Percentiles rank a stretch among this genome's conserved stretches.
Evolutionary conservation across 164 flowering plant genomes (phyloP).

Genomic region (Stephania japonica): DNA sequence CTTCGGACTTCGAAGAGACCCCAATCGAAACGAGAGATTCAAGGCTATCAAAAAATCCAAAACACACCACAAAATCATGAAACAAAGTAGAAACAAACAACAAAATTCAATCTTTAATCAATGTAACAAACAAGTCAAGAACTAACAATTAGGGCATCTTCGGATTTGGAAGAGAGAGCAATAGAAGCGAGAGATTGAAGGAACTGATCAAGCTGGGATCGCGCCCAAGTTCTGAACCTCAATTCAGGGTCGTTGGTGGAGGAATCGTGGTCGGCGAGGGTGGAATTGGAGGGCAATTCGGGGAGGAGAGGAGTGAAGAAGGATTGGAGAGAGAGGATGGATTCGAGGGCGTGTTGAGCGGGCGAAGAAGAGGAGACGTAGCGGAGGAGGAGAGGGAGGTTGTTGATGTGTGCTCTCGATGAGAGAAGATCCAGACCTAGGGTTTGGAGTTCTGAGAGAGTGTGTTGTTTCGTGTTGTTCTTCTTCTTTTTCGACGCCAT

Average conservation of each 20-base stretch:
- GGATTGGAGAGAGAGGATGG: conserved; percentile 73
- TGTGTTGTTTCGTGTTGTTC: conserved; percentile 4
- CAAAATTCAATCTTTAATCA: conserved; percentile 3
- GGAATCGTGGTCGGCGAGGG: conserved; percentile 7
- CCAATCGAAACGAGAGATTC: no score
- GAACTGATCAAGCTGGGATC: conserved; percentile 72
- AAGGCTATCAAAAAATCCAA: no score
- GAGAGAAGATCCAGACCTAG: conserved; percentile 67
- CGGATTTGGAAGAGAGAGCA: conserved; percentile 34
- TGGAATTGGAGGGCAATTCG: conserved; percentile 32
- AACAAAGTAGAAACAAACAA: background rate
- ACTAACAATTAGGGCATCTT: conserved; percentile 49
- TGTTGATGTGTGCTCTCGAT: conserved; percentile 76
- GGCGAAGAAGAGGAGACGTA: conserved; percentile 46
- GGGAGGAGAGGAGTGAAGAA: conserved; percentile 70
- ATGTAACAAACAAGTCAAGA: background rate
- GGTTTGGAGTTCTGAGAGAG: conserved; percentile 45
- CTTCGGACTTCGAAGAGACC: no score
- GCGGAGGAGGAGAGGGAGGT: conserved; percentile 62
- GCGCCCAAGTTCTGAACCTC: conserved; percentile 61
- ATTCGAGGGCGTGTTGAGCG: conserved; percentile 53
- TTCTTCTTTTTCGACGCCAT: background rate
- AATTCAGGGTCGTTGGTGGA: conserved; percentile 37
- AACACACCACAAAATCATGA: background rate
- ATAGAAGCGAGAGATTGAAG: conserved; percentile 37